A percentile compares a stretch with the other conserved stretches of the same genome.
Evolutionary conservation across 148 eudicot species (phyloP).

Genomic region (Bassia scoparia): DNA sequence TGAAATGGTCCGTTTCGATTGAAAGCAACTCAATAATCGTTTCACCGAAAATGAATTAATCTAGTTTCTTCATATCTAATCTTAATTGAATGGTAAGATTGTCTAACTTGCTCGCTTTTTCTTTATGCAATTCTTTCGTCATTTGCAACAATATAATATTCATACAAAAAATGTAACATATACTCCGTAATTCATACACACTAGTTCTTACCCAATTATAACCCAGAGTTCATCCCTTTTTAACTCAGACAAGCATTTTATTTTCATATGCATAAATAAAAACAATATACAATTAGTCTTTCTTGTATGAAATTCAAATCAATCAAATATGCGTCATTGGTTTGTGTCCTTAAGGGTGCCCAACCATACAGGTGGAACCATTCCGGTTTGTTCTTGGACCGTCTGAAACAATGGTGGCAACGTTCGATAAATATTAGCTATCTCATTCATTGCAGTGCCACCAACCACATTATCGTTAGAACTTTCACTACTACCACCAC

Average conservation of each 20-base stretch:
- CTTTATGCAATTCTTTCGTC: too few species aligned
- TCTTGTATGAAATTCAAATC: neutral
- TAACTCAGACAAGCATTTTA: neutral
- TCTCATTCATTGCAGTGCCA: constrained; percentile 20
- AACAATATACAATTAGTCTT: neutral
- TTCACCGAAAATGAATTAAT: too few species aligned
- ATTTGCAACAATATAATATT: too few species aligned
- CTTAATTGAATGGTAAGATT: too few species aligned
- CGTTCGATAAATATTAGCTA: constrained; percentile 26
- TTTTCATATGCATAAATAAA: too few species aligned
- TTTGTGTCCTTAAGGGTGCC: constrained; percentile 24
- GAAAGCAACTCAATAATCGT: too few species aligned
- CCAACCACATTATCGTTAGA: constrained; percentile 1
- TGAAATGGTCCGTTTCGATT: too few species aligned
- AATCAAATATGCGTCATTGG: neutral
- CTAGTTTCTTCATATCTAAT: too few species aligned
- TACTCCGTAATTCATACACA: too few species aligned
- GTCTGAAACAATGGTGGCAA: constrained; percentile 34
- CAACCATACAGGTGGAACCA: constrained; percentile 34
- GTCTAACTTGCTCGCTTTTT: too few species aligned
- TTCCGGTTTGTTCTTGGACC: constrained; percentile 37
- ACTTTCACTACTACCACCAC: neutral
- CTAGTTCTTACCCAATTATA: neutral
- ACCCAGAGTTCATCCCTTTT: neutral
- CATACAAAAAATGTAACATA: too few species aligned